Conservation (phyloP, 2,329 filamentous ascomycete species). For the Spiromastix sp. region DNA sequence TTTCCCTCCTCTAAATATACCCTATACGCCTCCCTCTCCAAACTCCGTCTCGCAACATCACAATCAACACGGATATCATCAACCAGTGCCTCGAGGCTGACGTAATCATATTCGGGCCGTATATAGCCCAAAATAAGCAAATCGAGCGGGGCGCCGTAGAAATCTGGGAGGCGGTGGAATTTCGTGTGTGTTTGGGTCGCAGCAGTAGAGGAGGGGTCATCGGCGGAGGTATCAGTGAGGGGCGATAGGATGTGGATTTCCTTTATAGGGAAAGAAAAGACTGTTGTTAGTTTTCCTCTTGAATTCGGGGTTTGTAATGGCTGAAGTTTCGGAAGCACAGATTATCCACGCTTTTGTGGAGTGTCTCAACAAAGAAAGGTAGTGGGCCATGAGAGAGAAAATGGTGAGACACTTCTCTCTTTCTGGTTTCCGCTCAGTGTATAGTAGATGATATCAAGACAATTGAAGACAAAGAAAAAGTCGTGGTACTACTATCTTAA, state of each 20-base stretch:
- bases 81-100: slow-evolving; percentile 69
- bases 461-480: slow-evolving; percentile 12
- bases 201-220: slow-evolving; percentile 15
- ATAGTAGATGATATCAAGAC: too few species aligned
- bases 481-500: too few species aligned
- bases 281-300: background rate
- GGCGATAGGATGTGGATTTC: slow-evolving; percentile 81
- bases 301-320: too few species aligned
- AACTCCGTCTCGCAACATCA: slow-evolving; percentile 63
- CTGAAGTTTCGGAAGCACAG: too few species aligned
- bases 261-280: slow-evolving; percentile 12
- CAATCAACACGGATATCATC: slow-evolving; percentile 86
- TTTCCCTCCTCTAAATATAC: slow-evolving; percentile 23
- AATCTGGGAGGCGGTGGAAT: slow-evolving; percentile 50
- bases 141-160: slow-evolving; percentile 73
- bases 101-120: slow-evolving; percentile 80
- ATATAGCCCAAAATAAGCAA: slow-evolving; percentile 79
- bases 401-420: too few species aligned
- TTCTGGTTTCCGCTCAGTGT: too few species aligned
- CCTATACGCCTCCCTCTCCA: slow-evolving; percentile 54
- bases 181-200: slow-evolving; percentile 1
- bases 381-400: too few species aligned
- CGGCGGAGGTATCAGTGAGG: slow-evolving; percentile 41
- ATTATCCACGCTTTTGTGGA: too few species aligned
- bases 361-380: too few species aligned